Evolutionary conservation across 148 eudicot species (phyloP).

Genomic region (Vaccinium corymbosum): DNA sequence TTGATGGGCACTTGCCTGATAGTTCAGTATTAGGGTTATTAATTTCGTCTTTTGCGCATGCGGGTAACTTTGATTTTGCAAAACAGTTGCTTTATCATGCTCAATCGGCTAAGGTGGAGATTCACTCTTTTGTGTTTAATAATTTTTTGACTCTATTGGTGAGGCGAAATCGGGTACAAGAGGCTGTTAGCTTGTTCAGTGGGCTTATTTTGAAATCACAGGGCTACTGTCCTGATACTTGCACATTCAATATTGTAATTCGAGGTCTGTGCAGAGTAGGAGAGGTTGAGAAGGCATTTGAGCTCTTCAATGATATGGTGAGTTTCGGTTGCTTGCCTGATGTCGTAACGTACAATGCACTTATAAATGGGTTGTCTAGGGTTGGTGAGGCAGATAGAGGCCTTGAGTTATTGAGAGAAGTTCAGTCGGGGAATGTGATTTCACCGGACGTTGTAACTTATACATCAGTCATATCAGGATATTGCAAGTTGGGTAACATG

Average conservation of each 20-base stretch:
- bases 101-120: constrained; percentile 26
- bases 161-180: constrained; percentile 46
- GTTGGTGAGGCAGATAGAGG: constrained; percentile 50
- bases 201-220: constrained; percentile 39
- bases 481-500: constrained; percentile 68
- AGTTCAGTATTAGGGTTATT: constrained; percentile 31
- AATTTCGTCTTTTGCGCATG: constrained; percentile 46
- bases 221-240: constrained; percentile 50
- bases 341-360: constrained; percentile 54
- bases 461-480: constrained; percentile 70
- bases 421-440: constrained; percentile 34
- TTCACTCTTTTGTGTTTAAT: constrained; percentile 52
- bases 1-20: constrained; percentile 55
- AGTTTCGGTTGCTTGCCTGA: constrained; percentile 61
- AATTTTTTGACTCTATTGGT: constrained; percentile 52
- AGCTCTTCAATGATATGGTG: constrained; percentile 49
- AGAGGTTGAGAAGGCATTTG: constrained; percentile 50
- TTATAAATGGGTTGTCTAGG: constrained; percentile 65
- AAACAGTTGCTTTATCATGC: constrained; percentile 40
- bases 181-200: constrained; percentile 63
- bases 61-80: constrained; percentile 47
- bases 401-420: constrained; percentile 48
- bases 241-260: constrained; percentile 65
- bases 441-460: constrained; percentile 71
- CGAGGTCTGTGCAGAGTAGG: constrained; percentile 63